Evolutionary conservation across 768 basidiomycete genomes (phyloP), one percentile per base, ranked within the genome.

Genomic region (Thelephora aurantiotincta): DNA sequence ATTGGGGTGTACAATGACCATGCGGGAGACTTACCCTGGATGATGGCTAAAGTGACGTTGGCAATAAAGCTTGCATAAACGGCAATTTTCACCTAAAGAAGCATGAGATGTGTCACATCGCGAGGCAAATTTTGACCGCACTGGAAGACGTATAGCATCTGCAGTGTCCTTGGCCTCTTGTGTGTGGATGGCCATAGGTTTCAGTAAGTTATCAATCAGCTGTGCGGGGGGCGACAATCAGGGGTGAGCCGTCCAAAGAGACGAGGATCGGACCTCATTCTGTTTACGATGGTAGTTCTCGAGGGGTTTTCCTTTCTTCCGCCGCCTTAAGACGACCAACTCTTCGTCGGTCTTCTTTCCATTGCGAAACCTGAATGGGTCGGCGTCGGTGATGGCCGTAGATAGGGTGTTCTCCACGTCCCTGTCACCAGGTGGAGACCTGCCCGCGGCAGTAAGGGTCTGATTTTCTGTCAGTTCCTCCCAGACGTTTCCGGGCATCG

Each of bases 101-200:
- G 22, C 43, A 26, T 33, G 22, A 7, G 38, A n/a, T 30, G 6
- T 11, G 37, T 19, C 13, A 36, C 26, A 44, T 50, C 19, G 33
- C 48, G 46, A 49, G 46, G 35, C 45, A 49, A 5, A 33, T 0
- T 26, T 16, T 19, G 36, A 9, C 63, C 76, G 52, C 56, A 87
- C 87, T 16, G 82, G 71, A 43, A 87, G 55, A 16, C 84, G 80
- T 34, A 73, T 68, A 26, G 72, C 70, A 33, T 81, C 75, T 59
- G 82, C 82, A 30, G 80, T 77, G 11, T 72, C 69, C 50, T 70
- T 74, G 13, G 90, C 91, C 55, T 94, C 88, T 45, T 78, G 74
- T 0, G 89, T 89, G 57, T 92, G 86, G 33, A 82, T 80, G 33
- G 90, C 85, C 77, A 98, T 83, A 0, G 91, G 77, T 63, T 94